Conservation (phyloP, 805 yeast genomes). For the Saturnispora dispora region DNA sequence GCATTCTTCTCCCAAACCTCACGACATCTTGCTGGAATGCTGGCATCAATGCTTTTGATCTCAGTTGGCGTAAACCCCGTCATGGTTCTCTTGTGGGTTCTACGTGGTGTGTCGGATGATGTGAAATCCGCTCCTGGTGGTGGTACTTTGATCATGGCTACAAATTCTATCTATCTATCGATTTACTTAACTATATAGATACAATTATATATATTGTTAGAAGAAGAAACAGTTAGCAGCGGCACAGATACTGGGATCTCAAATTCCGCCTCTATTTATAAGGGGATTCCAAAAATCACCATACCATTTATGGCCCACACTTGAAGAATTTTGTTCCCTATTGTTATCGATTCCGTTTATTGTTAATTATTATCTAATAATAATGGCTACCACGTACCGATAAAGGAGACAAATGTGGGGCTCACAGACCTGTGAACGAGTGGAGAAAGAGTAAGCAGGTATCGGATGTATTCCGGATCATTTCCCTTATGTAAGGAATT, state of each 20-base stretch:
- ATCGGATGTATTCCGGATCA: too few species aligned
- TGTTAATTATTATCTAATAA: not conserved
- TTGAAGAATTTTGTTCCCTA: not conserved
- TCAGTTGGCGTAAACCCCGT: conserved; percentile 91
- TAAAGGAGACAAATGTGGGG: not conserved
- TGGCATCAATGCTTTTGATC: conserved; percentile 70
- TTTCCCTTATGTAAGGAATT: not conserved
- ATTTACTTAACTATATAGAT: too few species aligned
- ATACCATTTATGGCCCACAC: not conserved
- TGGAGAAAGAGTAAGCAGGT: not conserved
- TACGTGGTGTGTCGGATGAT: conserved; percentile 1
- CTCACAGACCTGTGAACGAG: not conserved
- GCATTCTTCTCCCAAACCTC: conserved; percentile 68
- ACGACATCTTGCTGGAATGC: conserved; percentile 72
- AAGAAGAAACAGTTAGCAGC: not conserved
- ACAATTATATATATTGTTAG: not conserved
- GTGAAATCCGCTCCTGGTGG: conserved; percentile 4
- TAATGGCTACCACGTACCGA: not conserved
- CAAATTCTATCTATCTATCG: not conserved
- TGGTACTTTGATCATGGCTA: conserved; percentile 1
- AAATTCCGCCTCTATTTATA: not conserved
- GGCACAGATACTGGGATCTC: not conserved
- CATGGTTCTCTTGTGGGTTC: conserved; percentile 58
- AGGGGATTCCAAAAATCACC: not conserved
- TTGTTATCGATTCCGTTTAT: not conserved